These are phyloP conservation scores for Typha latifolia DNA, from an alignment of 176 grass and related monocot species.

Conservation along the genomic window DNA sequence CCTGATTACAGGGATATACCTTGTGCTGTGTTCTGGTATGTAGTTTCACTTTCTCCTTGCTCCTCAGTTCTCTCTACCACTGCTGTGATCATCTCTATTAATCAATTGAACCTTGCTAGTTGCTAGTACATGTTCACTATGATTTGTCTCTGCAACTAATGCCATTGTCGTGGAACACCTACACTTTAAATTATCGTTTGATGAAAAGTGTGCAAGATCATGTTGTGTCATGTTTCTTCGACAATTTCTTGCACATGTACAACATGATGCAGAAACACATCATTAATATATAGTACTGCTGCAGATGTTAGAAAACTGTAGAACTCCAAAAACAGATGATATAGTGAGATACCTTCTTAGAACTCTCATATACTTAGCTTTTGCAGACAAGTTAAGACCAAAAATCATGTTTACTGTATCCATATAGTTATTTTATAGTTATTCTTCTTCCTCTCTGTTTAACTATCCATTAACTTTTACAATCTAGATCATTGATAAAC, in stretches of 20 bases:
- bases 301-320: no score
- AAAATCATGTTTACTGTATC: no score
- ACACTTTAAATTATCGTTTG: no score
- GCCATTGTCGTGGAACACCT: background rate
- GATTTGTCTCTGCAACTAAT: background rate
- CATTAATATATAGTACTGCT: background rate
- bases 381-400: no score
- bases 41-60: background rate
- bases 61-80: background rate
- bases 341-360: no score
- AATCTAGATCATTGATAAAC: no score
- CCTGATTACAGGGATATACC: slow-evolving; percentile 80
- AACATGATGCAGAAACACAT: background rate
- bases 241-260: background rate
- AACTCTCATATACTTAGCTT: no score
- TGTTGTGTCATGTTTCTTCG: background rate
- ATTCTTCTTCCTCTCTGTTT: no score
- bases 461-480: no score
- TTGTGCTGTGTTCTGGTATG: slow-evolving; percentile 92
- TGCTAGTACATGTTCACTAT: background rate
- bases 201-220: no score
- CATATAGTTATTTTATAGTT: no score
- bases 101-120: background rate
- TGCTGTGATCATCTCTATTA: background rate
- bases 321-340: no score